A percentile compares a stretch with the other conserved stretches of the same genome.
Conservation (phyloP, 202 grass and related monocot species). For the Digitaria exilis region DNA sequence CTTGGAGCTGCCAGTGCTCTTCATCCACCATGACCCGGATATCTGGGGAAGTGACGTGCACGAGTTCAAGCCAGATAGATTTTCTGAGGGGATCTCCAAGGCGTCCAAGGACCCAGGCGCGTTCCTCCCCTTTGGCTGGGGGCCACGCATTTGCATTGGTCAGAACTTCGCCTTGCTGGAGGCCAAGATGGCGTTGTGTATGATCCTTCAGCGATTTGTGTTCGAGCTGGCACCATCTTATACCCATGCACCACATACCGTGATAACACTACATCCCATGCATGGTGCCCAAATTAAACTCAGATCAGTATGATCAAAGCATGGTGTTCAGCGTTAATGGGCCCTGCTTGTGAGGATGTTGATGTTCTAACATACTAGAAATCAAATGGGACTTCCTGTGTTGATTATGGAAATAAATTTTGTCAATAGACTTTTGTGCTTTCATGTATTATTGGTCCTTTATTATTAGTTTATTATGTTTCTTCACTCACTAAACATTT, state of each 20-base stretch:
- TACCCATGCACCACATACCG: conserved; percentile 48
- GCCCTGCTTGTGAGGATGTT: neutral
- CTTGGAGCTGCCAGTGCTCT: conserved; percentile 38
- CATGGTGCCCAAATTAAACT: conserved; percentile 56
- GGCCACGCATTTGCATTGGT: conserved; percentile 57
- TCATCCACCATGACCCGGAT: conserved; percentile 53
- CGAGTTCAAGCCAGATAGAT: conserved; percentile 69
- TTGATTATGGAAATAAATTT: neutral
- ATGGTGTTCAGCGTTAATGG: neutral
- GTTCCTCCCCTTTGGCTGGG: conserved; percentile 64
- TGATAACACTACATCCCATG: conserved; percentile 50
- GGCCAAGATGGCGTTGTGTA: conserved; percentile 54
- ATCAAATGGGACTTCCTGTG: neutral
- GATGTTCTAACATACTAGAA: neutral
- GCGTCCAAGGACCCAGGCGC: conserved; percentile 48
- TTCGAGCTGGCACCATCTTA: conserved; percentile 50
- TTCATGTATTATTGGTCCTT: neutral
- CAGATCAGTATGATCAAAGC: neutral
- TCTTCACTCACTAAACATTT: neutral
- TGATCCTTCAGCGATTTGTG: conserved; percentile 60
- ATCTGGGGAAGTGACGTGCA: conserved; percentile 53
- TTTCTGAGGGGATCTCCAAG: conserved; percentile 56
- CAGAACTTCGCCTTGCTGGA: conserved; percentile 68
- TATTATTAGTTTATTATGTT: neutral
- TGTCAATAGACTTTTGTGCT: neutral